These are phyloP conservation scores for Scheffersomyces amazonensis DNA, from an alignment of 805 yeast species.

Conservation along the genomic window DNA sequence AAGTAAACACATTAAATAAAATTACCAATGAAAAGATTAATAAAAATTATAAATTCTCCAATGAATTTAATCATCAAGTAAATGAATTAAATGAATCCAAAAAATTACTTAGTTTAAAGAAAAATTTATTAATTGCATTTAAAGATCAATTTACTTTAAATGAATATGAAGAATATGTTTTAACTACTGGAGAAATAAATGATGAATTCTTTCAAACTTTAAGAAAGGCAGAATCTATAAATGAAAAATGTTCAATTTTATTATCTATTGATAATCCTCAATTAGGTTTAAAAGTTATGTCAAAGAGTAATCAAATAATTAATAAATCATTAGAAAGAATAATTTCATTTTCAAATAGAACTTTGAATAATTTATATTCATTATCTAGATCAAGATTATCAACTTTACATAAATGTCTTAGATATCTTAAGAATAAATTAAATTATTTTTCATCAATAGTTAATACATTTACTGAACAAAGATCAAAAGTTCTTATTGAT, in stretches of 20 bases:
- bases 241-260: constrained; percentile 65
- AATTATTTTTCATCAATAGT: constrained; percentile 59
- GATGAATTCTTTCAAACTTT: constrained; percentile 60
- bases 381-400: constrained; percentile 20
- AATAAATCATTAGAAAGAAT: constrained; percentile 35
- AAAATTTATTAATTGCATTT: constrained; percentile 49
- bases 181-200: constrained; percentile 45
- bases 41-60: constrained; percentile 18
- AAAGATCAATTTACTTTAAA: constrained; percentile 63
- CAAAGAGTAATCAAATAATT: constrained; percentile 50
- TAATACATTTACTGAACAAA: constrained; percentile 59
- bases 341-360: constrained; percentile 26
- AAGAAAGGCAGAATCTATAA: constrained; percentile 59
- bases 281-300: constrained; percentile 65
- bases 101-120: constrained; percentile 43
- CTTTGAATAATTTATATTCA: constrained; percentile 28
- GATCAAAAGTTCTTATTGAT: constrained; percentile 60
- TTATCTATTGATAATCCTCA: constrained; percentile 66
- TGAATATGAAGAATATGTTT: constrained; percentile 66
- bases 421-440: constrained; percentile 33
- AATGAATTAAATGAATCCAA: constrained; percentile 26
- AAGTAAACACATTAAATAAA: constrained; percentile 17
- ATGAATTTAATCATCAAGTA: constrained; percentile 21
- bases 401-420: constrained; percentile 29
- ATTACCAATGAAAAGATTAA: constrained; percentile 42